phyloP scores from a whole-genome alignment of 1,139 yeast genomes.

The Scheffersomyces titani region DNA sequence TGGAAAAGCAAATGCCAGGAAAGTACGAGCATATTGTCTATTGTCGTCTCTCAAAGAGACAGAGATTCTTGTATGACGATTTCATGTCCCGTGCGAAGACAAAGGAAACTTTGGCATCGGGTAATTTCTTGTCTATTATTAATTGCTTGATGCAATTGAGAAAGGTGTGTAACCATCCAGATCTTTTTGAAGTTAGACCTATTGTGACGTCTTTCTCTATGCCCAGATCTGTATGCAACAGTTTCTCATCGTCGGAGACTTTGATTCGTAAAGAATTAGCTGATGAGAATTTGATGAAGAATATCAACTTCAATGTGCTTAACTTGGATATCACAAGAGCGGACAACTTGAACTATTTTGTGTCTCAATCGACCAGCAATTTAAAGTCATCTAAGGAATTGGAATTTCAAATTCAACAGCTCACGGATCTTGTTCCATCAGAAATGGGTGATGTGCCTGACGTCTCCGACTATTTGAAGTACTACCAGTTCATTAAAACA shows the following conservation, averaged over 20 bases:
- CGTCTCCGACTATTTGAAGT: constrained; percentile 55
- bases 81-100: constrained; percentile 98
- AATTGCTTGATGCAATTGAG: constrained; percentile 97
- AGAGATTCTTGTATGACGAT: constrained; percentile 89
- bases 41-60: constrained; percentile 91
- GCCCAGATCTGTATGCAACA: constrained; percentile 59
- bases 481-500: constrained; percentile 58
- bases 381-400: constrained; percentile 52
- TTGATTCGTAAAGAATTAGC: constrained; percentile 43
- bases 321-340: constrained; percentile 59
- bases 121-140: constrained; percentile 91
- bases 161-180: constrained; percentile 97
- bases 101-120: constrained; percentile 88
- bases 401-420: constrained; percentile 40
- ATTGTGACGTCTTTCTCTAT: constrained; percentile 87
- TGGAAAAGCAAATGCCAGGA: constrained; percentile 98
- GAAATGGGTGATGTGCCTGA: constrained; percentile 35
- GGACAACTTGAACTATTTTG: constrained; percentile 50
- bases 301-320: constrained; percentile 55
- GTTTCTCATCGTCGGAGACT: constrained; percentile 46
- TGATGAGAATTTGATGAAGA: constrained; percentile 18
- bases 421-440: constrained; percentile 32
- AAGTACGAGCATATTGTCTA: constrained; percentile 93
- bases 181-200: constrained; percentile 93
- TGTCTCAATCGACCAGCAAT: constrained; percentile 44